Evolutionary conservation across 148 eudicot species (phyloP).

Genomic region (Linanthus parryae): DNA sequence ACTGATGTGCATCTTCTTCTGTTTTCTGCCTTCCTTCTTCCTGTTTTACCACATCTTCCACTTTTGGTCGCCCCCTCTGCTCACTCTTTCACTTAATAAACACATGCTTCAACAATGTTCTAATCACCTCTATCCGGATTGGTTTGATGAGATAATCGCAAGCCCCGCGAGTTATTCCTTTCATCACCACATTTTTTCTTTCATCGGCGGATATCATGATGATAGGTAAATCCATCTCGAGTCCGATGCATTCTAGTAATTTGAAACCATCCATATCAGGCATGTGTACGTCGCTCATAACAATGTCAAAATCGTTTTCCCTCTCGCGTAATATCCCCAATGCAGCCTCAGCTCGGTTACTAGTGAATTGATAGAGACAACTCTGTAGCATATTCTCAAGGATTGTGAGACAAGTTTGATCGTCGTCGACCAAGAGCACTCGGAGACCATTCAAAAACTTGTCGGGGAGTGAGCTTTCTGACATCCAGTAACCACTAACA

Average conservation of each 20-base stretch:
- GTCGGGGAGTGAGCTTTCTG: slow-evolving; percentile 32
- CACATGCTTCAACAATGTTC: slow-evolving; percentile 89
- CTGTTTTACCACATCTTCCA: slow-evolving; percentile 36
- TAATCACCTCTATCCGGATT: slow-evolving; percentile 83
- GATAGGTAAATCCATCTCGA: slow-evolving; percentile 23
- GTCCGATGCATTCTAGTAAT: slow-evolving; percentile 22
- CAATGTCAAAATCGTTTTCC: slow-evolving; percentile 13
- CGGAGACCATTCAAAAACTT: slow-evolving; percentile 80
- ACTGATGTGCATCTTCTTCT: slow-evolving; percentile 48
- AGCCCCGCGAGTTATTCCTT: slow-evolving; percentile 85
- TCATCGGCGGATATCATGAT: slow-evolving; percentile 89
- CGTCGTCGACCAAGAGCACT: too few species aligned
- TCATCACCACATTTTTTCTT: slow-evolving; percentile 72
- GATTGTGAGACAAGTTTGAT: too few species aligned
- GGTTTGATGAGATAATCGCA: slow-evolving; percentile 89
- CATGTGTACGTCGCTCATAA: slow-evolving; percentile 32
- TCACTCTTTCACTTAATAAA: slow-evolving; percentile 61
- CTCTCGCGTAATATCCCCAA: slow-evolving; percentile 18
- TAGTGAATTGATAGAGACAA: slow-evolving; percentile 48
- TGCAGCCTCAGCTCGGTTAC: slow-evolving; percentile 20
- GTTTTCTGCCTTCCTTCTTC: slow-evolving; percentile 33
- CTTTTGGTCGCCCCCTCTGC: slow-evolving; percentile 38
- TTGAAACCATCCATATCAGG: slow-evolving; percentile 37
- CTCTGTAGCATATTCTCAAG: slow-evolving; percentile 72
- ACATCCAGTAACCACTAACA: slow-evolving; percentile 40